Percentiles rank a stretch among this genome's conserved stretches.
Evolutionary conservation across 495 filamentous ascomycete species (phyloP).

Genomic region (Penicillium cataractarum): DNA sequence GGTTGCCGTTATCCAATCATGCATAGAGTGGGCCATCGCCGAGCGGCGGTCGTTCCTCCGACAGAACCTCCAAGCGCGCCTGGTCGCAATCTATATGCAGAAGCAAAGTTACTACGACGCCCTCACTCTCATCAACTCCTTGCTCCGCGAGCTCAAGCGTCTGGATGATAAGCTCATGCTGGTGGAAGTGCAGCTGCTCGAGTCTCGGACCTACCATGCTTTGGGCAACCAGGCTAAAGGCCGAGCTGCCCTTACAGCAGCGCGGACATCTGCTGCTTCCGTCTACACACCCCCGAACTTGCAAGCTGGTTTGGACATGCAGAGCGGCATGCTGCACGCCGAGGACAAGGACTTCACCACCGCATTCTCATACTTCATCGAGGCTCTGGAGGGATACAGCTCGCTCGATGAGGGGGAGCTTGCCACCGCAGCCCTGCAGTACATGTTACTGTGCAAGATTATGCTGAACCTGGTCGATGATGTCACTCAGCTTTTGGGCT

Average conservation of each 20-base stretch:
- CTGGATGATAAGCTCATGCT: slow-evolving; percentile 97
- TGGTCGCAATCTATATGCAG: slow-evolving; percentile 91
- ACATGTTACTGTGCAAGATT: slow-evolving; percentile 99
- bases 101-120: slow-evolving; percentile 97
- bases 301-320: slow-evolving; percentile 97
- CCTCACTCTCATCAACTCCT: slow-evolving; percentile 91
- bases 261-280: slow-evolving; percentile 90
- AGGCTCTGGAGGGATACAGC: slow-evolving; percentile 95
- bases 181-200: slow-evolving; percentile 97
- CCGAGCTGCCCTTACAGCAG: slow-evolving; percentile 90
- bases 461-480: slow-evolving; percentile 98
- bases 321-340: slow-evolving; percentile 96
- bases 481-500: slow-evolving; percentile 87
- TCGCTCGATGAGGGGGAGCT: slow-evolving; percentile 83
- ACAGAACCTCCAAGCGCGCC: slow-evolving; percentile 95
- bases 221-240: slow-evolving; percentile 96
- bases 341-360: slow-evolving; percentile 99
- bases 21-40: slow-evolving; percentile 97
- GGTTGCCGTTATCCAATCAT: slow-evolving; percentile 90
- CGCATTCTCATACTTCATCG: slow-evolving; percentile 97
- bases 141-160: slow-evolving; percentile 94
- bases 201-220: slow-evolving; percentile 96
- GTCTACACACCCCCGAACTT: slow-evolving; percentile 96
- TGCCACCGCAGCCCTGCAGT: slow-evolving; percentile 91
- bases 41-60: slow-evolving; percentile 93